These are phyloP conservation scores for sunflower (Helianthus annuus) DNA, from an alignment of 129 eudicot genomes.

Conservation along the genomic window DNA sequence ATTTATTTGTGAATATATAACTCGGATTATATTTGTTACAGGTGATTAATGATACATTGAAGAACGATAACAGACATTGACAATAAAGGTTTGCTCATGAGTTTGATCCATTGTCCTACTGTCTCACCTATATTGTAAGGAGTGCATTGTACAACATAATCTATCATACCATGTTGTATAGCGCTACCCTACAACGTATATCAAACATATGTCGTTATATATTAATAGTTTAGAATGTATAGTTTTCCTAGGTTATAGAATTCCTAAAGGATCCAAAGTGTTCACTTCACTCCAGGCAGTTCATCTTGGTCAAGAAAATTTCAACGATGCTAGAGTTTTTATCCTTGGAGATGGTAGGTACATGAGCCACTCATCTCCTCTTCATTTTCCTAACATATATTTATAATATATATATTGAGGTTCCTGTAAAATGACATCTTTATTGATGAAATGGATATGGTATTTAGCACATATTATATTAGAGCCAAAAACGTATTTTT, in stretches of 20 bases:
- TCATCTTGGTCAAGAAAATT: conserved; percentile 67
- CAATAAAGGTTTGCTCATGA: conserved; percentile 43
- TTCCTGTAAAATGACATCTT: background rate
- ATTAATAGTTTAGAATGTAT: background rate
- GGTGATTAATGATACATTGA: conserved; percentile 86
- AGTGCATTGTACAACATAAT: no score
- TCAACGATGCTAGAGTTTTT: conserved; percentile 81
- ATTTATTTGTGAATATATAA: background rate
- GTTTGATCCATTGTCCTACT: background rate
- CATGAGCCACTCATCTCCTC: no score
- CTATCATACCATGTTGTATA: no score
- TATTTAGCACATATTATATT: no score
- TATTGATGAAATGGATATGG: no score
- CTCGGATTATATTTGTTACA: conserved; percentile 5
- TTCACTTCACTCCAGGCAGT: conserved; percentile 81
- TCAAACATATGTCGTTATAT: background rate
- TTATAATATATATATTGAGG: background rate
- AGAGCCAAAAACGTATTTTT: no score
- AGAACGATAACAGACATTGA: conserved; percentile 72
- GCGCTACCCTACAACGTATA: no score
- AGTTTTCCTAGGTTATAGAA: conserved; percentile 53
- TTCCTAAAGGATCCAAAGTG: conserved; percentile 87
- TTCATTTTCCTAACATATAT: background rate
- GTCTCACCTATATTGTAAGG: no score
- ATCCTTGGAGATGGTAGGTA: conserved; percentile 99